Base-by-base conservation (phyloP, 169 alveolate species). In the Plasmodium cynomolgi region DNA sequence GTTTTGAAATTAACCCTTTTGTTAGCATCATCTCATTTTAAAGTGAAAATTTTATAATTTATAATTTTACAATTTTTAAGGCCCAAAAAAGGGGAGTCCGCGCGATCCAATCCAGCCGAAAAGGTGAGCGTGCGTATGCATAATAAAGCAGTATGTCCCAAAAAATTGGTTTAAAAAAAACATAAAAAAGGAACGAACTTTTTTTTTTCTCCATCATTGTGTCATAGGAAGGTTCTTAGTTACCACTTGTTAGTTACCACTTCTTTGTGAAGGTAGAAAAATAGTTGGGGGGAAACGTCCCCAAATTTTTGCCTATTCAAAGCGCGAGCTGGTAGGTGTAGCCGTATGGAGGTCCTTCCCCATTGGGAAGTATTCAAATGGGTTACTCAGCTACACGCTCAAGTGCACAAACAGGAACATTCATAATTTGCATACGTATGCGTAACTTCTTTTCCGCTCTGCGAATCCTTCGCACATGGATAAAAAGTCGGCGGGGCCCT, bases 11-110 rank as follows among this genome's bases (percentile, higher is more conserved):
- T 23, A 79, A 47, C 34, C 94, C 74, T 50, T 50, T 31, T 50
- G 72, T 31, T 91, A 47, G 56, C 82, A 91, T 37, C 37, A 71
- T 29, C 7, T 23, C 37, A 20, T 68, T 68, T 68, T 68, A 68
- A 92, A 93, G 56, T 93, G 94, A 44, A 83, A 11, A 13, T 81
- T 82, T 56, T 84, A 93, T 37, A 93, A 83, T 73, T 62, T 93
- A 34, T 75, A 85, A 20, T 91, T 68, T 68, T 29, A 20, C 37
- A 68, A 68, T 23, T 68, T 68, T 68, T 68, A 68, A 68, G 37
- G n/a, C 37, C 77, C 34, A 7, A 68, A 68, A 95, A 26, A 93
- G 62, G 54, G 68, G 20, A 20, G 94, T 93, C 41, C 94, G 95
- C 9, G 93, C 84, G 79, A 86, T 5, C 20, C 31, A 41, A 81